Evolutionary conservation across 345 rosid species (phyloP), one percentile per base, ranked within the genome.

Genomic region (Populus deltoides): DNA sequence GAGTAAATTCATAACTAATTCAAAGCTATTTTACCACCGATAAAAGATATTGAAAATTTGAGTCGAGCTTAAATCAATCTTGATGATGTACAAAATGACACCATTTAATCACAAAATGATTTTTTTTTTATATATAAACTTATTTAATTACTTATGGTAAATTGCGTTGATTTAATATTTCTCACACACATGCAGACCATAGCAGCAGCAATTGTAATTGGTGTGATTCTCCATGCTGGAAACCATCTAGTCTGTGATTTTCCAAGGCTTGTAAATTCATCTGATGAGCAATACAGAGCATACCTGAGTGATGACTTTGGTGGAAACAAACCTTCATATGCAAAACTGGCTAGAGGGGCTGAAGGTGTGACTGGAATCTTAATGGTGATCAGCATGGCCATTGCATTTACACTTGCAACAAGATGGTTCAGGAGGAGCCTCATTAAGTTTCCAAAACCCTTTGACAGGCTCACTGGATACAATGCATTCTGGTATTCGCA

Each of bases 401-500:
- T 93, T 81, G 97, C 99, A 47, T 95, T 92, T 76, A 90, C 89
- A 25, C 86, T 95, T 59, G 99, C 99, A n/a, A 92, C 94, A 41
- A 72, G 87, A 72, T 87, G 91, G 90, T 92, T 90, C 84, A 87
- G 99, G 77, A 80, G 93, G 20, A 93, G 87, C 82, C 88, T 87
- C 7, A 85, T 92, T 73, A 92, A 90, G 81, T 84, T 93, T 24
- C 99, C 98, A 7, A 93, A 89, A 81, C 98, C 99, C 22, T 93
- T 95, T 41, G 93, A 95, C 78, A 92, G 96, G 82, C 80, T 93
- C 59, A 95, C 99, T 11, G 99, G 99, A 73, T 95, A 88, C 86
- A 95, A 95, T 72, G 97, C 99, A 49, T 95, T 95, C 78, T 95
- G 99, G 99, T 95, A 95, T 81, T 95, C 99, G 18, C 99, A 95